Evolutionary conservation across 2,329 filamentous ascomycete species (phyloP).

Genomic region (Falciphora oryzae): DNA sequence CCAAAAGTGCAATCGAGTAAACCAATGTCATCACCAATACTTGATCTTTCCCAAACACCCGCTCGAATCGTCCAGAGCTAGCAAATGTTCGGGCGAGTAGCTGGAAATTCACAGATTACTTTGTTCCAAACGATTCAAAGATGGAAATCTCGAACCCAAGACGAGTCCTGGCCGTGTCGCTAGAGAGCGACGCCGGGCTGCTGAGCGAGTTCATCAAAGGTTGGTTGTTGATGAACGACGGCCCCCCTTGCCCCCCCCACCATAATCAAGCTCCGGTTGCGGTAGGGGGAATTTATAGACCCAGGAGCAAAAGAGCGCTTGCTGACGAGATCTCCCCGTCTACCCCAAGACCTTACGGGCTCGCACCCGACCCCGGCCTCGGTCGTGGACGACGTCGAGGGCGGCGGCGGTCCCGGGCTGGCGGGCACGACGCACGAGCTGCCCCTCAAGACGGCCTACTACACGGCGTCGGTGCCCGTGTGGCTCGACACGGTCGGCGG

Average conservation of each 20-base stretch:
- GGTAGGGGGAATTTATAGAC: too few species aligned
- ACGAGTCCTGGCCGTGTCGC: constrained; percentile 53
- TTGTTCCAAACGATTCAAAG: constrained; percentile 6
- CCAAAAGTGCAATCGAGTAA: too few species aligned
- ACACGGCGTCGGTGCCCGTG: constrained; percentile 53
- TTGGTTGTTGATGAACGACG: constrained; percentile 22
- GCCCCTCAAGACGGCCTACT: constrained; percentile 53
- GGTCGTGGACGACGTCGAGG: constrained; percentile 23
- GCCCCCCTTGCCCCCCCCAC: neutral
- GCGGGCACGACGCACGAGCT: constrained; percentile 56
- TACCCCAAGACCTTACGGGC: constrained; percentile 45
- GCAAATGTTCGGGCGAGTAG: neutral
- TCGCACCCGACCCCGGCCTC: constrained; percentile 19
- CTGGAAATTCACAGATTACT: too few species aligned
- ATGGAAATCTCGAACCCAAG: constrained; percentile 46
- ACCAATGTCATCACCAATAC: too few species aligned
- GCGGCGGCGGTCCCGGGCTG: constrained; percentile 30
- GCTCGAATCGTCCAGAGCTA: neutral
- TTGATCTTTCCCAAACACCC: too few species aligned
- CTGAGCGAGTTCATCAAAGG: constrained; percentile 49
- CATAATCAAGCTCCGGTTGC: too few species aligned
- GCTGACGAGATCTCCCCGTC: neutral
- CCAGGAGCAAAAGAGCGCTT: neutral
- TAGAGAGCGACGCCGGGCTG: constrained; percentile 38
- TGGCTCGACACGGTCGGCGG: constrained; percentile 59